These are phyloP conservation scores for Xylaria sp. DNA, from an alignment of 2,329 filamentous ascomycete genomes.

Conservation along the genomic window DNA sequence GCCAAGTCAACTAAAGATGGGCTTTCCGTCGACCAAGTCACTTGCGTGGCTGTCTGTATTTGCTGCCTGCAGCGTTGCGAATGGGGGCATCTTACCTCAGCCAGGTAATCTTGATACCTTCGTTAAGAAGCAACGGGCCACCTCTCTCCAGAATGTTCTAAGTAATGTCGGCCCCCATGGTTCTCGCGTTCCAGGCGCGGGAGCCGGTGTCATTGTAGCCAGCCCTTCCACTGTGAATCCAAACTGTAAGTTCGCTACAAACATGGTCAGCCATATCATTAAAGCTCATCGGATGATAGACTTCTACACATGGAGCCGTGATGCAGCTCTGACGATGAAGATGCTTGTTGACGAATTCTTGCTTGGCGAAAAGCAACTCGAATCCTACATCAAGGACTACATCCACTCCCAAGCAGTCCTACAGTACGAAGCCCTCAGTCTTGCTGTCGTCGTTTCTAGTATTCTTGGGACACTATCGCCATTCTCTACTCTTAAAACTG, in stretches of 20 bases:
- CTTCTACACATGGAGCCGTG: slow-evolving; percentile 67
- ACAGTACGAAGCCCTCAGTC: slow-evolving; percentile 48
- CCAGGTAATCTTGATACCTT: slow-evolving; percentile 43
- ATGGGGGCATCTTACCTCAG: slow-evolving; percentile 18
- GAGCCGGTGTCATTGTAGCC: slow-evolving; percentile 63
- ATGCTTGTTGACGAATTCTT: slow-evolving; percentile 62
- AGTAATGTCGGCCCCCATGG: slow-evolving; percentile 66
- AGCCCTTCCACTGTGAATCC: slow-evolving; percentile 64
- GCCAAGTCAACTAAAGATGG: slow-evolving; percentile 29
- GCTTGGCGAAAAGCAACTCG: slow-evolving; percentile 56
- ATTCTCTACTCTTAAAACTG: too few relatives aligned
- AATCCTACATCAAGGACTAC: slow-evolving; percentile 61
- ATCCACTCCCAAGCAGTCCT: slow-evolving; percentile 62
- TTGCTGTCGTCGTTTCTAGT: not conserved
- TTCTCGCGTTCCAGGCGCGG: slow-evolving; percentile 57
- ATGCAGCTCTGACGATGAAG: slow-evolving; percentile 64
- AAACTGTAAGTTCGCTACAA: slow-evolving; percentile 57
- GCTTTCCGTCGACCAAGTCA: slow-evolving; percentile 27
- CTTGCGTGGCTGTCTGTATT: slow-evolving; percentile 33
- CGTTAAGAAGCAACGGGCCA: slow-evolving; percentile 56
- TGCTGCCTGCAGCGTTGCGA: slow-evolving; percentile 25
- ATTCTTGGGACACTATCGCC: too few relatives aligned
- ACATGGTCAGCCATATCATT: not conserved
- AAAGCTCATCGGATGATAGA: slow-evolving; percentile 51
- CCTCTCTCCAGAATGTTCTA: slow-evolving; percentile 62